Base-by-base conservation (phyloP, 176 grass and related monocot genomes). In the Eleusine indica region DNA sequence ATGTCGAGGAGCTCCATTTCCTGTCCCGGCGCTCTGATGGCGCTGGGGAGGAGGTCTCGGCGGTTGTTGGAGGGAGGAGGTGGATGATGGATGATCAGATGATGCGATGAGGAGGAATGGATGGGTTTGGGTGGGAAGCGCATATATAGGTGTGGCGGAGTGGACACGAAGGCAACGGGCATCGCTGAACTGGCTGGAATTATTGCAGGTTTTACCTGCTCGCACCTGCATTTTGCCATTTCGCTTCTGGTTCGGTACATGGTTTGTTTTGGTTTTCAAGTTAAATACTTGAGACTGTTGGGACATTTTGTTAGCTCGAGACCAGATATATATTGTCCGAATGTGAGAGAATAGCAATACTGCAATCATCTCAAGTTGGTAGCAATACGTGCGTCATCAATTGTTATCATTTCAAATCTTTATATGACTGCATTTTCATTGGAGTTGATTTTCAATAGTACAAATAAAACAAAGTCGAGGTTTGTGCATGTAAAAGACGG, bases 1-100 rank as follows among this genome's bases (percentile, higher is more conserved):
- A 90, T 65, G 71, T 86, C 75, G 66, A 94, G 87, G 73, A 89
- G 85, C 79, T 92, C 87, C 93, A 94, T 94, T 78, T 8, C 41
- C 72, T 9, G 44, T 35, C 25, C 25, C 44, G 44, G 52, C 56
- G 22, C 8, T 5, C 46, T 6, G 78, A 30, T 7, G 78, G 18
- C 49, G 53, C 1, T 44, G 43, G 6, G 3, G 49, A 43, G 5
- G 25, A 60, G 53, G 82, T 70, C 71, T 30, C 39, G 9, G 56
- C 41, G 73, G 57, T 86, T 66, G 25, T 60, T 60, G 57, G 21
- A 52, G 61, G 42, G 53, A 37, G 52, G 32, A 61, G 66, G 25
- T 32, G 58, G 78, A 43, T 65, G 42, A 25, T 67, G 64, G 69
- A 11, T 60, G 66, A 35, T 51, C 49, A 7, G 69, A 66, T 54